Percentiles rank a stretch among this genome's conserved stretches.
Conservation (phyloP, 106 monocot genomes). For the Platanthera zijinensis region DNA sequence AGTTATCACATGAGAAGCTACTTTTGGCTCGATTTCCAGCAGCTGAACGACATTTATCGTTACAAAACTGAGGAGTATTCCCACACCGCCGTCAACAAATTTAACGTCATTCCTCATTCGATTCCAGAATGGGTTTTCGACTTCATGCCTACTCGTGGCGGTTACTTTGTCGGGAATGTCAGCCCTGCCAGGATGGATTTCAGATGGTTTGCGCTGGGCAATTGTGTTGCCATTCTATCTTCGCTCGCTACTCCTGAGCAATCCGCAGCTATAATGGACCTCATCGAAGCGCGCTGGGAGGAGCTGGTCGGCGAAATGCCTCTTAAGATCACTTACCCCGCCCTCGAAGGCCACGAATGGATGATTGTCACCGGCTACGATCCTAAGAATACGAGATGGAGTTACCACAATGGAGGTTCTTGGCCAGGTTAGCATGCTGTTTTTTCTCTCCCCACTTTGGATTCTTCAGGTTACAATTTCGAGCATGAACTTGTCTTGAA, state of each 20-base stretch:
- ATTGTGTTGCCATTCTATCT: conserved; percentile 46
- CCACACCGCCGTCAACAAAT: conserved; percentile 47
- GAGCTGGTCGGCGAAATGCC: conserved; percentile 50
- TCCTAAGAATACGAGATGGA: conserved; percentile 48
- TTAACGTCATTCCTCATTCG: conserved; percentile 42
- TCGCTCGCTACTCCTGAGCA: conserved; percentile 49
- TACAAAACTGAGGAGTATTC: conserved; percentile 51
- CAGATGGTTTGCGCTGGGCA: conserved; percentile 44
- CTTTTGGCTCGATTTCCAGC: conserved; percentile 48
- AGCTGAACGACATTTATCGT: conserved; percentile 45
- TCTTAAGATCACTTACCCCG: conserved; percentile 32
- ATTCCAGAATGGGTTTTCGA: conserved; percentile 52
- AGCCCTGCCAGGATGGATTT: conserved; percentile 50
- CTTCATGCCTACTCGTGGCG: conserved; percentile 40
- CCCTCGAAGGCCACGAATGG: conserved; percentile 40
- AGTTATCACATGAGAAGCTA: conserved; percentile 48
- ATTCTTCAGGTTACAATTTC: background rate
- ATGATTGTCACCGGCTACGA: conserved; percentile 39
- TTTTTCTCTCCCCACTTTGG: background rate
- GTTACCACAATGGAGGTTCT: conserved; percentile 49
- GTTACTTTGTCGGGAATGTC: conserved; percentile 45
- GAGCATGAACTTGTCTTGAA: background rate
- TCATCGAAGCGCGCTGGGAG: conserved; percentile 47
- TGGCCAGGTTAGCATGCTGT: conserved; percentile 34
- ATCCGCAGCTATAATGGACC: conserved; percentile 47